A percentile compares a stretch with the other conserved stretches of the same genome.
Conservation (phyloP, 345 rosid genomes). For the Hypericum androsaemum region DNA sequence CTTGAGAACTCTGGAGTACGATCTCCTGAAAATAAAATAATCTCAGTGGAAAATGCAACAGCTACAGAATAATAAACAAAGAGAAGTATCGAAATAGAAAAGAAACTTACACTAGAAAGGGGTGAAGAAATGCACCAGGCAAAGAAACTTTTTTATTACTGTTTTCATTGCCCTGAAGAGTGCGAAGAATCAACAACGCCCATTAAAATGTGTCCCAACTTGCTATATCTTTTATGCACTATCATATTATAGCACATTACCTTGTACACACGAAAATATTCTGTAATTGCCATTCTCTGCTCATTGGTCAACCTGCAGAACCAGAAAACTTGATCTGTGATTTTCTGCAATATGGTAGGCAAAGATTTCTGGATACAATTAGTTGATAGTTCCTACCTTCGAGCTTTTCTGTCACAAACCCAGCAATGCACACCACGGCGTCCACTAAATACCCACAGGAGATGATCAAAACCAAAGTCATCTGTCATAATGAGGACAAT, state of each 20-base stretch:
- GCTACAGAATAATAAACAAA: too few relatives aligned
- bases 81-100: too few relatives aligned
- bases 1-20: conserved; percentile 63
- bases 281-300: not conserved
- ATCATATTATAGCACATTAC: too few relatives aligned
- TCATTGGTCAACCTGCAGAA: conserved; percentile 40
- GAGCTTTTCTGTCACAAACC: conserved; percentile 93
- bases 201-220: too few relatives aligned
- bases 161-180: too few relatives aligned
- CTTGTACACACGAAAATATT: not conserved
- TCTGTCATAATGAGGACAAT: conserved; percentile 32
- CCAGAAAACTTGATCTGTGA: conserved; percentile 4
- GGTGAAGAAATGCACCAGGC: too few relatives aligned
- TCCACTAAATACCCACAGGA: conserved; percentile 93
- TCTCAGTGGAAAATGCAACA: too few relatives aligned
- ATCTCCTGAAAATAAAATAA: conserved; percentile 48
- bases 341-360: not conserved
- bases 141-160: too few relatives aligned
- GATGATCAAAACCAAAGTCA: conserved; percentile 85
- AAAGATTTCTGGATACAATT: not conserved
- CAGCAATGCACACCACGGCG: conserved; percentile 97
- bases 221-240: too few relatives aligned
- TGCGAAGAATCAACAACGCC: too few relatives aligned
- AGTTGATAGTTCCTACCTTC: conserved; percentile 40
- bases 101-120: too few relatives aligned